These are phyloP conservation scores for Trifolium dubium DNA, from an alignment of 306 rosid genomes.

Conservation along the genomic window DNA sequence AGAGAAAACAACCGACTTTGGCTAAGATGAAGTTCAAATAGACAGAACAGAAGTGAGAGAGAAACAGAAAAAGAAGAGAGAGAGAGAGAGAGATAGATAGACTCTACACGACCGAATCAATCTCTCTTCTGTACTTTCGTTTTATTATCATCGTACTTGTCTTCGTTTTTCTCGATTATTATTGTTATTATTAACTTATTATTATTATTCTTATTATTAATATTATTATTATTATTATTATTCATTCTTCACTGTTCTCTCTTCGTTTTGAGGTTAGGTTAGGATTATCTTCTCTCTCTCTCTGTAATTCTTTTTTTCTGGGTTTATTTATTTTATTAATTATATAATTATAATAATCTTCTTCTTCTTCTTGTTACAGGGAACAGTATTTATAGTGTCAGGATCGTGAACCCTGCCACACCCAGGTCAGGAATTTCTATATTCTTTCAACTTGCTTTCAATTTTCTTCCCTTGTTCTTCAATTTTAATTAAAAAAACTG, in stretches of 20 bases:
- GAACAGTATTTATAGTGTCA: conserved; percentile 18
- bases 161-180: conserved; percentile 25
- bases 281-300: background rate
- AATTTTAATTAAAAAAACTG: background rate
- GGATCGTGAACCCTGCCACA: conserved; percentile 27
- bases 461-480: conserved; percentile 1
- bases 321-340: background rate
- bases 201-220: background rate
- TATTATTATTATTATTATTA: background rate
- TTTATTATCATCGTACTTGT: conserved; percentile 5
- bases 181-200: background rate
- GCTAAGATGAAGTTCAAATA: conserved; percentile 31
- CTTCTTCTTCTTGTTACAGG: conserved; percentile 6
- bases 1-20: conserved; percentile 15
- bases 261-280: conserved; percentile 46
- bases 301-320: background rate
- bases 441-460: background rate
- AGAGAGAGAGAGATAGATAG: conserved; percentile 15
- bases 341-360: too few species aligned
- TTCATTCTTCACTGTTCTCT: conserved; percentile 25
- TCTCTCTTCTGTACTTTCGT: conserved; percentile 13
- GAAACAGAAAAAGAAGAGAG: background rate
- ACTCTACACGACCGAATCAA: conserved; percentile 36
- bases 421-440: conserved; percentile 35
- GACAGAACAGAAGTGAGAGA: background rate